Evolutionary conservation across 2,329 filamentous ascomycete species (phyloP).

Genomic region (Cordyceps pruinosa): DNA sequence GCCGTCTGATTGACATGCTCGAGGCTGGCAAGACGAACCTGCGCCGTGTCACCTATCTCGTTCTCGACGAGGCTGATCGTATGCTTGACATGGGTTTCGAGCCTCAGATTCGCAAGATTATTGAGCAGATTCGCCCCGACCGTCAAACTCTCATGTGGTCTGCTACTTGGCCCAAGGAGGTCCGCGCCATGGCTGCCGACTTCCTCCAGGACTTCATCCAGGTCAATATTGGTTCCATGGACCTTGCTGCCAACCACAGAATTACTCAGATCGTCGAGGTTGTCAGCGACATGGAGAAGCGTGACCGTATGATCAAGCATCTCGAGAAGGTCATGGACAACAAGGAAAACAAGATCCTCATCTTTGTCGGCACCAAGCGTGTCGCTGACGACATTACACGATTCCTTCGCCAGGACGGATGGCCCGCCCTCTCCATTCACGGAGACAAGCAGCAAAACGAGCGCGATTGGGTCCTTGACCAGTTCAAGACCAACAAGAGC

Average conservation of each 20-base stretch:
- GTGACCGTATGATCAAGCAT: constrained; percentile 94
- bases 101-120: constrained; percentile 98
- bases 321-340: constrained; percentile 97
- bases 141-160: constrained; percentile 99
- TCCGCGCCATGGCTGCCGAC: constrained; percentile 82
- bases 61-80: constrained; percentile 97
- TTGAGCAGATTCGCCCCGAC: constrained; percentile 93
- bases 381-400: constrained; percentile 96
- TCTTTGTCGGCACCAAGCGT: constrained; percentile 91
- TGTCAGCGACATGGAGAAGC: constrained; percentile 93
- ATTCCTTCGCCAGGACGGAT: constrained; percentile 94
- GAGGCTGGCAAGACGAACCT: constrained; percentile 98
- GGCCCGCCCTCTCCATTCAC: constrained; percentile 96
- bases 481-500: constrained; percentile 99
- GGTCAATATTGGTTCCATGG: constrained; percentile 96
- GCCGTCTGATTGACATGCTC: constrained; percentile 96
- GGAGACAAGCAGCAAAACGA: constrained; percentile 99
- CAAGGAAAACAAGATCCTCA: constrained; percentile 88
- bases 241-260: constrained; percentile 92
- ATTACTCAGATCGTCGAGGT: constrained; percentile 98
- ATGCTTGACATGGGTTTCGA: constrained; percentile 99
- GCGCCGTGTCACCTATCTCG: constrained; percentile 93
- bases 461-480: constrained; percentile 98
- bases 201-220: constrained; percentile 96
- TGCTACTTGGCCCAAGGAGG: constrained; percentile 98